Evolutionary conservation across 176 grass and related monocot species (phyloP).

Genomic region (Hordeum vulgare): MorexV3_pseudomolecules_assembly NC_058524.1:23194452-23194951

Average conservation of each 20-base stretch:
- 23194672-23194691: slow-evolving; percentile 79
- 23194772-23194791: not conserved
- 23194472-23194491: not conserved
- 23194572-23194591: slow-evolving; percentile 26
- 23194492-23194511: not conserved
- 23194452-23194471: too few relatives aligned
- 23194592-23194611: not conserved
- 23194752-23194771: not conserved
- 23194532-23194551: not conserved
- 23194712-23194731: not conserved
- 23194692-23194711: slow-evolving; percentile 97
- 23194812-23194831: too few relatives aligned
- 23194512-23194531: too few relatives aligned
- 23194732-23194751: not conserved
- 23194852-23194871: not conserved
- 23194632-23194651: slow-evolving; percentile 52
- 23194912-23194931: not conserved
- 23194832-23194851: not conserved
- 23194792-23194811: not conserved
- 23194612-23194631: not conserved
- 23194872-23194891: not conserved
- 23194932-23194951: not conserved
- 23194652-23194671: slow-evolving; percentile 87
- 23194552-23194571: not conserved
- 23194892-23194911: not conserved